A percentile compares a stretch with the other conserved stretches of the same genome.
Conservation (phyloP, 495 filamentous ascomycete species). For the Hypoxylon rickii region DNA sequence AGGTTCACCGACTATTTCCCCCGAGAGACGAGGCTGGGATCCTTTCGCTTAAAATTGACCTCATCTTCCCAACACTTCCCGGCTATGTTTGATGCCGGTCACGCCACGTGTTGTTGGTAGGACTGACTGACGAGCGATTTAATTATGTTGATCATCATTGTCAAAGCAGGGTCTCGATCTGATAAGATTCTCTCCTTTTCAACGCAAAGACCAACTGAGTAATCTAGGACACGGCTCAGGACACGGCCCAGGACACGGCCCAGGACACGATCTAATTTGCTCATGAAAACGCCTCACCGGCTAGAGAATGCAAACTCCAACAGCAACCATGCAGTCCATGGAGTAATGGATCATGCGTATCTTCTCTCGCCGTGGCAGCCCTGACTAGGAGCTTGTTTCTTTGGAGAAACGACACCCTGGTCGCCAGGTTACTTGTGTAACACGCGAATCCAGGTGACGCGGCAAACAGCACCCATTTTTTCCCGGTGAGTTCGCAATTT, state of each 20-base stretch:
- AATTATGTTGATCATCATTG: neutral
- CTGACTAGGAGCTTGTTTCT: neutral
- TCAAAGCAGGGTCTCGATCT: constrained; percentile 20
- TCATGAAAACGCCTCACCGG: neutral
- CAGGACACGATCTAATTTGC: too few species aligned
- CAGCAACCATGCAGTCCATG: neutral
- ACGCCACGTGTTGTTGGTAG: constrained; percentile 25
- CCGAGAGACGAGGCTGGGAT: constrained; percentile 9
- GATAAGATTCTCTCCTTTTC: constrained; percentile 28
- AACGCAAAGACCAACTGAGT: too few species aligned
- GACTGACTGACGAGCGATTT: constrained; percentile 23
- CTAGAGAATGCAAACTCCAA: neutral
- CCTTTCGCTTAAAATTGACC: constrained; percentile 1
- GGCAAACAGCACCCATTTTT: too few species aligned
- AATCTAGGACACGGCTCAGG: constrained; percentile 1
- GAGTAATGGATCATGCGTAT: neutral
- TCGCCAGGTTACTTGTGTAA: constrained; percentile 1
- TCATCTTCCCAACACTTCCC: constrained; percentile 25
- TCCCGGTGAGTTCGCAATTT: too few species aligned
- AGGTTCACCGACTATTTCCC: constrained; percentile 22
- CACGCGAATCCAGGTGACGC: neutral
- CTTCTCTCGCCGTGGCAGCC: neutral
- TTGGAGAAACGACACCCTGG: neutral
- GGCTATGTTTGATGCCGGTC: constrained; percentile 16
- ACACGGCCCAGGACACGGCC: too few species aligned